Base-by-base conservation (phyloP, 164 flowering plant species). In the Magnolia officinalis region DNA sequence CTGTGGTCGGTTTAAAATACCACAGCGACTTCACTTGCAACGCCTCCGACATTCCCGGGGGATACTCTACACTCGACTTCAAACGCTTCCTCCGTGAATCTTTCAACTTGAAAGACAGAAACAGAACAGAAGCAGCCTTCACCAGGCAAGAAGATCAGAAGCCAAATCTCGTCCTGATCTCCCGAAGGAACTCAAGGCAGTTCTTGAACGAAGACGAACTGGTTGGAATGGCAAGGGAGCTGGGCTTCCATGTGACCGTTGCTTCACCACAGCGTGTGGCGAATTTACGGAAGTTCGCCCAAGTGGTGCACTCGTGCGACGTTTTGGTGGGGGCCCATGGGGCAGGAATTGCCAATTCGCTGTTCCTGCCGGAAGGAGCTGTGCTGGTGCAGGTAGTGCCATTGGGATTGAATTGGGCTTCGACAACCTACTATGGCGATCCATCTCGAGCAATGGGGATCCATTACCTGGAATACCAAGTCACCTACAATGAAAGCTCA, bases 291-390 rank as follows among this genome's bases (percentile, higher is more conserved):
- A 75, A 29, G 71, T 78, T 84, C 55, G 64, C 77, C 5, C 52
- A 37, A 71, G 14, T 72, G 31, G 79, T 80, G 52, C 73, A 76
- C 61, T 68, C 76, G 6, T 82, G 83, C 50, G 74, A 72, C n/a
- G 83, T 82, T 6, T 21, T 84, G 75, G 77, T 84, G 64, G 85
- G 83, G 26, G 78, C 80, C 21, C 87, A 72, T 20, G 75, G 79
- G 45, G 71, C 79, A 3, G 76, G 70, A 16, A 64, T 74, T 10
- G 16, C 71, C 6, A 73, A 72, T 49, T 11, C 9, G 11, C n/a
- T 77, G 72, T 72, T 77, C 76, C 29, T 67, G 51, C 58, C 24
- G 1, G 64, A 14, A 5, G 75, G 79, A 10, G 63, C 71, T 1
- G 79, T 77, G 52, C 50, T 71, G 71, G 75, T 72, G 63, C 79